phyloP scores from a whole-genome alignment of 1,139 yeast genomes.

The Sugiyamaella novakii region DNA sequence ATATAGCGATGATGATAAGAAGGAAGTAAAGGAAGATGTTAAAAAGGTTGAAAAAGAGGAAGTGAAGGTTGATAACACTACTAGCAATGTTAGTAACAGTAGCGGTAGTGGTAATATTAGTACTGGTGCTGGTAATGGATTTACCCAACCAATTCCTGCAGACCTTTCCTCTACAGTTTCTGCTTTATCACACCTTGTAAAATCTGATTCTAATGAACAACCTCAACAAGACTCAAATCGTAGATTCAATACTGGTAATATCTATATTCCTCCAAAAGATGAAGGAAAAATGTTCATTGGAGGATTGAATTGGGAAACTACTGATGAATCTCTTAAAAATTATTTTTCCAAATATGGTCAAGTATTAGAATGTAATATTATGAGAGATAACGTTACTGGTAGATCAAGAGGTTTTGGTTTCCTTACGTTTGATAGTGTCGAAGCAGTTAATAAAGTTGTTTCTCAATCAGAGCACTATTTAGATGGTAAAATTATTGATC shows the following conservation, averaged over 20 bases:
- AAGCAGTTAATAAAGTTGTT: constrained; percentile 84
- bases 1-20: constrained; percentile 29
- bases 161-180: constrained; percentile 23
- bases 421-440: constrained; percentile 79
- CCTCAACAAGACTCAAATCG: constrained; percentile 30
- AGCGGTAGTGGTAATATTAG: not conserved
- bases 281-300: constrained; percentile 97
- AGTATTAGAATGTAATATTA: constrained; percentile 84
- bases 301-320: constrained; percentile 98
- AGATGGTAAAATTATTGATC: constrained; percentile 97
- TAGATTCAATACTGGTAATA: constrained; percentile 44
- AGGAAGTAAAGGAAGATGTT: constrained; percentile 29
- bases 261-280: constrained; percentile 45
- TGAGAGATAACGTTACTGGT: constrained; percentile 90
- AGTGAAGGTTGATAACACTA: not conserved
- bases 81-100: constrained; percentile 15
- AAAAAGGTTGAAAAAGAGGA: constrained; percentile 18
- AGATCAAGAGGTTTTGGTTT: constrained; percentile 97
- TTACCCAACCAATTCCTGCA: constrained; percentile 1
- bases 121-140: not conserved
- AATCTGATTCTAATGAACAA: constrained; percentile 39
- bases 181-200: constrained; percentile 20
- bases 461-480: constrained; percentile 77
- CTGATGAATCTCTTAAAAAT: constrained; percentile 72
- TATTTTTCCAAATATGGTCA: constrained; percentile 92